phyloP scores from a whole-genome alignment of 2,329 filamentous ascomycete species.

The Diaporthe caulivora region DNA sequence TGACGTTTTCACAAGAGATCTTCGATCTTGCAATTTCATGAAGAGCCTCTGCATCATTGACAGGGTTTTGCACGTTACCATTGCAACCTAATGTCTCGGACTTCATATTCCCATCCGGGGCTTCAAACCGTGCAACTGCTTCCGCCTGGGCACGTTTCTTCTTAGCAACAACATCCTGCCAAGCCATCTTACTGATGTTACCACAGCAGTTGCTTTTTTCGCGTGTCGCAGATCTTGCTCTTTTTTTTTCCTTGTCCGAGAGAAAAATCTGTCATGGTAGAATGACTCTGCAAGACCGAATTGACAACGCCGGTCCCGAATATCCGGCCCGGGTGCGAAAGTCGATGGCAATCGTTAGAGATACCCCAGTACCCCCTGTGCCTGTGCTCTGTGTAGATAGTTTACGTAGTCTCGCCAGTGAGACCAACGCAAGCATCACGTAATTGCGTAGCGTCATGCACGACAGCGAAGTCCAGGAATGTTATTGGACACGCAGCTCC shows the following conservation, averaged over 20 bases:
- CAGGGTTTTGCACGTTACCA: neutral
- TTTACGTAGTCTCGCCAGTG: too few relatives aligned
- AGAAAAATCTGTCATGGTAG: neutral
- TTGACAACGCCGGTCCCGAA: neutral
- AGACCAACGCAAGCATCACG: too few relatives aligned
- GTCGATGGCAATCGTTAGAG: neutral
- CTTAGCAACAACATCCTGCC: conserved; percentile 33
- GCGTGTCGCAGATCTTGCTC: neutral
- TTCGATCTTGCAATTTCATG: neutral
- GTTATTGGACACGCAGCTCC: neutral
- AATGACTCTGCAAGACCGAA: neutral
- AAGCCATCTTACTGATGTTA: neutral
- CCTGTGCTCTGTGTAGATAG: too few relatives aligned
- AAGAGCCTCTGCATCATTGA: neutral
- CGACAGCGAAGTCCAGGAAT: too few relatives aligned
- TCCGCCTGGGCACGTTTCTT: conserved; percentile 16
- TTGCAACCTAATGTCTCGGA: neutral
- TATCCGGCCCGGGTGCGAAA: conserved; percentile 17
- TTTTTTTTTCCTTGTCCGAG: neutral
- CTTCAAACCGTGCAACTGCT: neutral
- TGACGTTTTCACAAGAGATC: neutral
- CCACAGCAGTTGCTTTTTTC: neutral
- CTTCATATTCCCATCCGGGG: neutral
- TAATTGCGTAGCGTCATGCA: neutral
- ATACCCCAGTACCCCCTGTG: neutral